Evolutionary conservation across 768 basidiomycete species (phyloP).

Genomic region (Chalciporus sphaerocephalus): DNA sequence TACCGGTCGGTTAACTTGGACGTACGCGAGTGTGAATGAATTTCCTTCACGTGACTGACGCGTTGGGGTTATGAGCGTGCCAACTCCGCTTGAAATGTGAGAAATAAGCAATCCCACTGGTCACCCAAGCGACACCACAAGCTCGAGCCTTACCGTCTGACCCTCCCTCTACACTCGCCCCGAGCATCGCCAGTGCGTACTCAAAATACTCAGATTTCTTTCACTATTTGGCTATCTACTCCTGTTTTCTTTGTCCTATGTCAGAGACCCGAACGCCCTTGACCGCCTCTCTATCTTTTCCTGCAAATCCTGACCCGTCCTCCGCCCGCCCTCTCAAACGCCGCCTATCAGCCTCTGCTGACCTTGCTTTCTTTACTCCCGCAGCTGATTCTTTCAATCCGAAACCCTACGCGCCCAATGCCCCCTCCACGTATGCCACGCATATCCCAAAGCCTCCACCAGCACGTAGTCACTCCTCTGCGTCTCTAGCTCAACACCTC

Average conservation of each 20-base stretch:
- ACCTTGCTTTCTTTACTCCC: slow-evolving; percentile 58
- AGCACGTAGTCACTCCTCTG: slow-evolving; percentile 25
- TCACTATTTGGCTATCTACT: background rate
- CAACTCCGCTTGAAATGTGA: slow-evolving; percentile 42
- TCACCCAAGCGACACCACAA: background rate
- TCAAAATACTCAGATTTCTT: background rate
- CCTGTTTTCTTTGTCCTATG: slow-evolving; percentile 19
- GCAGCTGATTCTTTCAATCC: slow-evolving; percentile 64
- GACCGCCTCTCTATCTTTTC: slow-evolving; percentile 21
- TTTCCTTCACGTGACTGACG: slow-evolving; percentile 38
- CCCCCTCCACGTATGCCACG: slow-evolving; percentile 19
- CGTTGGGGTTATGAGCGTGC: slow-evolving; percentile 35
- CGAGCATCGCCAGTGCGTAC: slow-evolving; percentile 7
- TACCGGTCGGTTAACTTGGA: no score
- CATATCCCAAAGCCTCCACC: slow-evolving; percentile 25
- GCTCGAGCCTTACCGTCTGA: no score
- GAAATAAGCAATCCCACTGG: slow-evolving; percentile 23
- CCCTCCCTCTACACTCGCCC: slow-evolving; percentile 16
- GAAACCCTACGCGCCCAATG: slow-evolving; percentile 52
- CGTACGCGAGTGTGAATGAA: slow-evolving; percentile 4
- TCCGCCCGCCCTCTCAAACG: slow-evolving; percentile 43
- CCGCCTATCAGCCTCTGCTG: slow-evolving; percentile 41
- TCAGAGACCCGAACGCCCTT: slow-evolving; percentile 13
- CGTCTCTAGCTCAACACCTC: slow-evolving; percentile 41
- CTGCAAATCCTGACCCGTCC: slow-evolving; percentile 21